Evolutionary conservation across 2,329 filamentous ascomycete species (phyloP).

Genomic region (Gyromitra esculenta): DNA sequence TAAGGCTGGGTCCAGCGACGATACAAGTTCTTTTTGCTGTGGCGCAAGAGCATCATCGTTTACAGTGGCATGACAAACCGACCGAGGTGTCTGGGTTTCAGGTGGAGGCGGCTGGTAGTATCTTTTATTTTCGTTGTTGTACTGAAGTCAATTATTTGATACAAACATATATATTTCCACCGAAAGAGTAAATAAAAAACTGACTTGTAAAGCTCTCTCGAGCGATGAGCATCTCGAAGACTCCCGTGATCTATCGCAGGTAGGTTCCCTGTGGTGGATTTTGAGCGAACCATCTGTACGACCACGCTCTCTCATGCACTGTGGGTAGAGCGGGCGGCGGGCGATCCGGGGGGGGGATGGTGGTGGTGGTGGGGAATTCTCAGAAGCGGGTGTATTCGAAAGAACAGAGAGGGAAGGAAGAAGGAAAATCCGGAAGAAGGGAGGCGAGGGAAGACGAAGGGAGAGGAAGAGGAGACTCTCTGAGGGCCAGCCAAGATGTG

Average conservation of each 20-base stretch:
- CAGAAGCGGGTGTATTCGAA: slow-evolving; percentile 9
- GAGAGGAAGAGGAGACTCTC: slow-evolving; percentile 11
- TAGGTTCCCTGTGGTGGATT: slow-evolving; percentile 12
- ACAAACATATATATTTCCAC: slow-evolving; percentile 3
- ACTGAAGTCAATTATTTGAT: slow-evolving; percentile 6
- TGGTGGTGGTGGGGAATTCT: background rate
- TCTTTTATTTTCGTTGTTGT: slow-evolving; percentile 20
- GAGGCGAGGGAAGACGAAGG: background rate
- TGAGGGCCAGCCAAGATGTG: background rate
- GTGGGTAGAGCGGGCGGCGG: slow-evolving; percentile 1
- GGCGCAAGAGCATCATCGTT: too few relatives aligned
- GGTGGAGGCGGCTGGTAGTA: slow-evolving; percentile 47
- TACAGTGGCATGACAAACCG: background rate
- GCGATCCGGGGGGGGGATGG: slow-evolving; percentile 1
- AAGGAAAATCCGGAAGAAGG: background rate
- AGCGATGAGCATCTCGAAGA: slow-evolving; percentile 34
- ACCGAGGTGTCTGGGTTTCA: background rate
- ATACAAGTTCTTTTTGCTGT: slow-evolving; percentile 52
- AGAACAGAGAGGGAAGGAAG: slow-evolving; percentile 14
- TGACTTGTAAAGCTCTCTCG: slow-evolving; percentile 52
- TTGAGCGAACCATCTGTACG: slow-evolving; percentile 21
- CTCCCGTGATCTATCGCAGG: slow-evolving; percentile 31
- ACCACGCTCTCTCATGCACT: slow-evolving; percentile 32
- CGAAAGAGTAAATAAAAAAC: slow-evolving; percentile 11
- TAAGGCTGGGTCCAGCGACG: slow-evolving; percentile 63